Conservation (phyloP, 116 monocot genomes). For the Papilionanthe hybrid region DNA sequence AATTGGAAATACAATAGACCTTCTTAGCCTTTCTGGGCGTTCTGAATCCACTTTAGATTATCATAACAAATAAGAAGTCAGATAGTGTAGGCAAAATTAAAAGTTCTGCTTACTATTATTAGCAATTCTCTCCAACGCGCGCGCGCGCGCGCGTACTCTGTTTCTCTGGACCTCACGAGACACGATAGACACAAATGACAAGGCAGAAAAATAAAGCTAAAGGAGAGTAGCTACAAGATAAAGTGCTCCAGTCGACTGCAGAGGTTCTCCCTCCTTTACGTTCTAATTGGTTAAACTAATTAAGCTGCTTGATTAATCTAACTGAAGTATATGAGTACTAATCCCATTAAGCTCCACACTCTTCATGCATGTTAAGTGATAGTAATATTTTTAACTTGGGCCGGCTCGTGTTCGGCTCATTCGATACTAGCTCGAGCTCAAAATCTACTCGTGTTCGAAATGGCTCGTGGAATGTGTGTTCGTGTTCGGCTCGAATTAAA, state of each 20-base stretch:
- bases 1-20: conserved; percentile 1
- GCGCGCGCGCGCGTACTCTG: neutral
- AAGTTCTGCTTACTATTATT: neutral
- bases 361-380: too few species aligned
- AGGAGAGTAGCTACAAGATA: neutral
- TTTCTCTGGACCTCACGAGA: neutral
- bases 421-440: too few species aligned
- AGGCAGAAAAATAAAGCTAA: conserved; percentile 2
- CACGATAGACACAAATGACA: neutral
- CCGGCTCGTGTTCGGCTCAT: too few species aligned
- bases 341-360: too few species aligned
- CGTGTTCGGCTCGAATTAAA: too few species aligned
- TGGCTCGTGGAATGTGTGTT: too few species aligned
- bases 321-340: too few species aligned
- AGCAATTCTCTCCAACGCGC: neutral
- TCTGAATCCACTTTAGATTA: neutral
- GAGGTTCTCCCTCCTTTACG: neutral
- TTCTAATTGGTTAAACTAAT: too few species aligned
- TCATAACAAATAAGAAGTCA: conserved; percentile 7
- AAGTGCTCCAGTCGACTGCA: too few species aligned
- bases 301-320: too few species aligned
- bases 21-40: conserved; percentile 5
- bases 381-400: too few species aligned
- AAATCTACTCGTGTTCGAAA: too few species aligned
- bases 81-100: conserved; percentile 2